A percentile compares a stretch with the other conserved stretches of the same genome.
Conservation (phyloP, 2,329 filamentous ascomycete genomes). For the Trichoderma afroharzianum region DNA sequence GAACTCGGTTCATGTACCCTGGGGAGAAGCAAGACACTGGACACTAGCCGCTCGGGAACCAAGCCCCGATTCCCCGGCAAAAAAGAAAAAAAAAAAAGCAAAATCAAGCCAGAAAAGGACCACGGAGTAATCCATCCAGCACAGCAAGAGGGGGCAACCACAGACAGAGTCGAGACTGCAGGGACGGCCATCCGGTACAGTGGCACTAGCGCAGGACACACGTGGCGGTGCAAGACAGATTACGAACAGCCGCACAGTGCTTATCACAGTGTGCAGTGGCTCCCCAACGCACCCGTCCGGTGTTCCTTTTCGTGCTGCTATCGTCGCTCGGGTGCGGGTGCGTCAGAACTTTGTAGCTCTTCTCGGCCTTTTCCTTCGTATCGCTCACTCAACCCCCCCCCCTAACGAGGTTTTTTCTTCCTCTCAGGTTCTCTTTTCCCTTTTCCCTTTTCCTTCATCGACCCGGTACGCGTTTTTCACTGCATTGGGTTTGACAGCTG, state of each 20-base stretch:
- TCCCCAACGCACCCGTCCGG: not conserved
- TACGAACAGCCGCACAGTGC: not conserved
- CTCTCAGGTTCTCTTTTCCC: no score
- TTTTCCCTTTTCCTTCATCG: not conserved
- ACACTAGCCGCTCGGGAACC: not conserved
- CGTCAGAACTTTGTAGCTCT: conserved; percentile 12
- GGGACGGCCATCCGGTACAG: not conserved
- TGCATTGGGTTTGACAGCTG: not conserved
- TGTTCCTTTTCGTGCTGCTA: not conserved
- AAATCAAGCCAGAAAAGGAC: not conserved
- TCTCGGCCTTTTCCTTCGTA: conserved; percentile 9
- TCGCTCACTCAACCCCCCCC: not conserved
- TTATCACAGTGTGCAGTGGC: not conserved
- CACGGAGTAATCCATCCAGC: not conserved
- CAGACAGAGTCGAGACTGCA: not conserved
- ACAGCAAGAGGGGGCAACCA: not conserved
- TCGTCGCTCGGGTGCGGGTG: not conserved
- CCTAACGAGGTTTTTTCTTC: not conserved
- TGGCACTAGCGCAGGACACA: not conserved
- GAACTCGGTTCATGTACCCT: not conserved
- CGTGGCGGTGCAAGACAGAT: not conserved
- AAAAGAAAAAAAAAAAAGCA: not conserved
- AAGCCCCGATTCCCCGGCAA: not conserved
- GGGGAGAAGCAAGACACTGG: not conserved
- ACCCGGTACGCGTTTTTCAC: not conserved